Evolutionary conservation across 2,329 filamentous ascomycete genomes (phyloP).

Genomic region (Apiospora pterosperma): DNA sequence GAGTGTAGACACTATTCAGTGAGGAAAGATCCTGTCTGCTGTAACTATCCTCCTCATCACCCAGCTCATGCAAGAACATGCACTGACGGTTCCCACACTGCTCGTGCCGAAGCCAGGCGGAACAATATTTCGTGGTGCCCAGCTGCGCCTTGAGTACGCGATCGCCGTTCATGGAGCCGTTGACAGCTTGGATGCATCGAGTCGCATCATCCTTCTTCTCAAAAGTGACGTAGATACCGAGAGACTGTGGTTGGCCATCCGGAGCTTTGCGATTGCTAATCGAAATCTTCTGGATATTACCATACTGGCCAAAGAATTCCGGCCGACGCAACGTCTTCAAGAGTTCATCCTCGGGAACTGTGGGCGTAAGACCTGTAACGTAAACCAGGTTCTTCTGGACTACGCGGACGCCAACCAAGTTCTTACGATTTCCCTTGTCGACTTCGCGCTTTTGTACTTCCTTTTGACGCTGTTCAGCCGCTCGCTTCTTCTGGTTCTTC

Average conservation of each 20-base stretch:
- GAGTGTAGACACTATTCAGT: constrained; percentile 85
- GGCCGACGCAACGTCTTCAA: constrained; percentile 84
- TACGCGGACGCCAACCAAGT: constrained; percentile 89
- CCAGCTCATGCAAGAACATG: constrained; percentile 97
- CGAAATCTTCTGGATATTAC: constrained; percentile 97
- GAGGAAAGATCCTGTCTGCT: constrained; percentile 91
- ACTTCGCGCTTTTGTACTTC: constrained; percentile 92
- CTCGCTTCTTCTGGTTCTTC: constrained; percentile 91
- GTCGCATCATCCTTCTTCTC: constrained; percentile 87
- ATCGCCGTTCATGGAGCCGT: constrained; percentile 89
- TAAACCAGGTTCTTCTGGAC: constrained; percentile 99
- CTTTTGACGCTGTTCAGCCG: constrained; percentile 79
- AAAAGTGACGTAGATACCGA: constrained; percentile 98
- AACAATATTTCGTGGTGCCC: constrained; percentile 98
- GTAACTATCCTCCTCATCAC: constrained; percentile 97
- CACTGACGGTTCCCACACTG: constrained; percentile 93
- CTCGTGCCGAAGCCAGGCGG: constrained; percentile 91
- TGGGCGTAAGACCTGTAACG: constrained; percentile 90
- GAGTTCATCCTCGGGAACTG: constrained; percentile 86
- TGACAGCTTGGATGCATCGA: constrained; percentile 85
- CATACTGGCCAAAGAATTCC: constrained; percentile 97
- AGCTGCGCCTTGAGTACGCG: constrained; percentile 73
- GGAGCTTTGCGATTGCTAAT: constrained; percentile 90
- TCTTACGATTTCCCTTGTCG: constrained; percentile 92
- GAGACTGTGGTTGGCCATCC: constrained; percentile 74